Conservation (phyloP, 192 early-diverging fungal genomes). For the Phlyctochytrium bullatum region DNA sequence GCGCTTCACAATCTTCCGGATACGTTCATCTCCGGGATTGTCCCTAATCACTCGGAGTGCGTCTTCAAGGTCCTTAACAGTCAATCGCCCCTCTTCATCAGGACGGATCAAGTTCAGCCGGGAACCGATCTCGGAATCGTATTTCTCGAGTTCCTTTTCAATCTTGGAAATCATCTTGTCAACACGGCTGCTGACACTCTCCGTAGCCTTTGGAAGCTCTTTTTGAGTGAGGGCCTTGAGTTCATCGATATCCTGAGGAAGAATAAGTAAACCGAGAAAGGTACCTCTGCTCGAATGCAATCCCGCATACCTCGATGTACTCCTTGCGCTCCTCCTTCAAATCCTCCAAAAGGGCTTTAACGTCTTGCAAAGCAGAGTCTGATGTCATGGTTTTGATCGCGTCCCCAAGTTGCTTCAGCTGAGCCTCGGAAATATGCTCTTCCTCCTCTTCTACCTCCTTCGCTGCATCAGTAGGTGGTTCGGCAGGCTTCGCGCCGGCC, state of each 20-base stretch:
- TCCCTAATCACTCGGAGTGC: constrained; percentile 65
- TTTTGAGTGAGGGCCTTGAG: constrained; percentile 49
- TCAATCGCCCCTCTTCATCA: constrained; percentile 64
- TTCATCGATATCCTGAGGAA: constrained; percentile 48
- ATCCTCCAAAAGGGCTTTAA: constrained; percentile 36
- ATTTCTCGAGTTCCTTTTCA: constrained; percentile 66
- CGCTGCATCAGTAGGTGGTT: neutral
- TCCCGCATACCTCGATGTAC: constrained; percentile 39
- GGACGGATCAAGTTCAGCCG: constrained; percentile 66
- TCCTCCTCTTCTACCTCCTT: constrained; percentile 3
- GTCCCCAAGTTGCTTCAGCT: constrained; percentile 43
- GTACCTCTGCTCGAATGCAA: neutral
- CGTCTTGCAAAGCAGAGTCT: constrained; percentile 44
- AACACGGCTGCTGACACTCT: constrained; percentile 61
- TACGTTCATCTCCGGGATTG: constrained; percentile 64
- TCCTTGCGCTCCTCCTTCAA: constrained; percentile 51
- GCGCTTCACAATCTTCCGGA: constrained; percentile 72
- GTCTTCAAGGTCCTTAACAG: constrained; percentile 64
- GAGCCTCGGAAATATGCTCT: constrained; percentile 33
- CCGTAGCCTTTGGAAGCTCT: constrained; percentile 54
- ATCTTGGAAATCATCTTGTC: constrained; percentile 79
- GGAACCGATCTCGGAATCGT: constrained; percentile 62
- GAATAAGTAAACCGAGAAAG: neutral
- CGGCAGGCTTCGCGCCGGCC: constrained; percentile 1
- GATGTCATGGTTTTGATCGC: constrained; percentile 47